Percentiles rank a stretch among this genome's conserved stretches.
Evolutionary conservation across 768 basidiomycete species (phyloP).

Genomic region (Cystobasidiopsis lactophilus): DNA sequence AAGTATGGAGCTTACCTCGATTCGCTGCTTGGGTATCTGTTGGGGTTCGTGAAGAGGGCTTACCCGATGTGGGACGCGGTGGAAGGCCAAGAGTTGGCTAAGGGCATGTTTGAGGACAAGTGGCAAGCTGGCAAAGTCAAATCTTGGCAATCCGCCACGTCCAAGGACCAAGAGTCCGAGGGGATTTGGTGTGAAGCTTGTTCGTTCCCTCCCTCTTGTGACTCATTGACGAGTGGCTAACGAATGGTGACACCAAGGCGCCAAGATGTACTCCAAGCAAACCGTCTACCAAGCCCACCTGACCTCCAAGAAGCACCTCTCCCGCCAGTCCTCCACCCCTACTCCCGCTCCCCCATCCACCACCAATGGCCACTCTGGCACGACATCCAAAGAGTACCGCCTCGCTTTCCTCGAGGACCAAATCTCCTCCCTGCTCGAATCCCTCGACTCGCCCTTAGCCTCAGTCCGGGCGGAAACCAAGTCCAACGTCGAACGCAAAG

Average conservation of each 20-base stretch:
- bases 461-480: conserved; percentile 66
- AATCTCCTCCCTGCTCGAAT: conserved; percentile 52
- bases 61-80: conserved; percentile 62
- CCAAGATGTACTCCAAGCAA: conserved; percentile 85
- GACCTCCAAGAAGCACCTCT: conserved; percentile 76
- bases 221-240: neutral
- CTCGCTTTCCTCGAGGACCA: conserved; percentile 22
- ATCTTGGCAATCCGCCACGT: conserved; percentile 43
- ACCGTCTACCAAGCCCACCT: conserved; percentile 94
- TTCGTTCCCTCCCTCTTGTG: conserved; percentile 8
- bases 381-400: neutral
- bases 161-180: conserved; percentile 24
- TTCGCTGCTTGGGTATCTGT: conserved; percentile 55
- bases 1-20: conserved; percentile 62
- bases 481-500: conserved; percentile 84
- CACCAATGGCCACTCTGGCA: neutral
- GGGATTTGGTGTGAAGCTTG: conserved; percentile 55
- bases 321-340: neutral
- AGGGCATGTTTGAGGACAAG: conserved; percentile 46
- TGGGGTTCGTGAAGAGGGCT: conserved; percentile 65
- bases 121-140: conserved; percentile 60
- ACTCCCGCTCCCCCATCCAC: neutral
- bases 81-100: conserved; percentile 40
- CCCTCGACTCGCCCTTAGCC: conserved; percentile 29
- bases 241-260: conserved; percentile 34